phyloP scores from a whole-genome alignment of 495 filamentous ascomycete genomes.

The Penicillium cinerascens region DNA sequence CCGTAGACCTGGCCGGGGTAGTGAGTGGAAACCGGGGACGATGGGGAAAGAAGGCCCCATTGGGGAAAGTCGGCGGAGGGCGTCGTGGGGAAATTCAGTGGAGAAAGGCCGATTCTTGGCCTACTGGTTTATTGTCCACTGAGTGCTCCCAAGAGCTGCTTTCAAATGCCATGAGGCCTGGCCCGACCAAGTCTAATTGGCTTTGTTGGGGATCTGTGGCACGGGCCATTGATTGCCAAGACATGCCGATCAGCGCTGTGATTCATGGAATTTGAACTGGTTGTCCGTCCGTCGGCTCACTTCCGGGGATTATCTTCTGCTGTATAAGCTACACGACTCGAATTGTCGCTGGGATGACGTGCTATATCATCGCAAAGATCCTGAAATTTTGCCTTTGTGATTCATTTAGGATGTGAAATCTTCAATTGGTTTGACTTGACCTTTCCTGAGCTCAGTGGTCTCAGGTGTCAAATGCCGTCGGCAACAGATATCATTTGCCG shows the following conservation, averaged over 20 bases:
- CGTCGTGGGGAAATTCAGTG: neutral
- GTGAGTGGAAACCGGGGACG: neutral
- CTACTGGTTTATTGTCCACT: slow-evolving; percentile 21
- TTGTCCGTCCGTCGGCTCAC: slow-evolving; percentile 13
- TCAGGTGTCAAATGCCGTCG: slow-evolving; percentile 4
- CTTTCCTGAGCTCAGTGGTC: neutral
- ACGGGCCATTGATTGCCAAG: slow-evolving; percentile 7
- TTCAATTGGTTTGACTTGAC: neutral
- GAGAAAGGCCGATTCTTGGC: neutral
- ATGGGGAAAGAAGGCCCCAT: slow-evolving; percentile 14
- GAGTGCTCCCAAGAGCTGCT: neutral
- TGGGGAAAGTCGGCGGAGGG: slow-evolving; percentile 18
- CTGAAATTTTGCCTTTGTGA: neutral
- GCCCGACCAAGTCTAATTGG: neutral
- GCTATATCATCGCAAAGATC: neutral
- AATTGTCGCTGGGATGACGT: neutral
- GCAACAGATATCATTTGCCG: slow-evolving; percentile 5
- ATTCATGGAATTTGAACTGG: slow-evolving; percentile 8
- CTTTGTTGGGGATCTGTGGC: neutral
- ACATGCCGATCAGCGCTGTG: slow-evolving; percentile 1
- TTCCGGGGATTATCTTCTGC: neutral
- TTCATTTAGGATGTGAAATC: neutral
- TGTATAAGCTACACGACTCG: neutral
- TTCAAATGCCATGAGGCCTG: neutral
- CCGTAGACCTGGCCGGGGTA: neutral